A percentile compares a stretch with the other conserved stretches of the same genome.
Evolutionary conservation across 23 red algal species (phyloP).

Genomic region (Gracilaria caudata): DNA sequence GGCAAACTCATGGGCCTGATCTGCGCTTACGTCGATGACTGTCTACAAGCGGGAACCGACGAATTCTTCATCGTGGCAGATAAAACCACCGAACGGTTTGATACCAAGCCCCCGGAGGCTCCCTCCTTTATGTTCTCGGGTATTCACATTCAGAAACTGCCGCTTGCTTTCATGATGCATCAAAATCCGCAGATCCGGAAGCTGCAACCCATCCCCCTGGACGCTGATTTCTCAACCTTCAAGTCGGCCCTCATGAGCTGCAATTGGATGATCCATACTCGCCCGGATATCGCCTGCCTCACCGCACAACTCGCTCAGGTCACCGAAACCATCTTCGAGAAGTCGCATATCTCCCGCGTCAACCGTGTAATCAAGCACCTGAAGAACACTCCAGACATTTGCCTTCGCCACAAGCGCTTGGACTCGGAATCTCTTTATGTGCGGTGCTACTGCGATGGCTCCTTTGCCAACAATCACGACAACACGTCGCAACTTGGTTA

Average conservation of each 20-base stretch:
- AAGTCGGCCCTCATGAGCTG: neutral
- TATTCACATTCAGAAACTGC: neutral
- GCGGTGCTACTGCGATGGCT: neutral
- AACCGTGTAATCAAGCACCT: neutral
- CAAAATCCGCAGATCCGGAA: neutral
- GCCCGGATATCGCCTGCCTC: neutral
- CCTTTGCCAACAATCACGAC: conserved; percentile 12
- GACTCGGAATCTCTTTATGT: neutral
- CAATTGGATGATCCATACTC: neutral
- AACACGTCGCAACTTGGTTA: conserved; percentile 5
- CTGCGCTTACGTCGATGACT: neutral
- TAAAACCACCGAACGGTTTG: neutral
- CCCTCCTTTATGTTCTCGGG: neutral
- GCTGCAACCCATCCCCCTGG: neutral
- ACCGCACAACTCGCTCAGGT: neutral
- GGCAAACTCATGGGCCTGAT: neutral
- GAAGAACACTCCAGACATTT: neutral
- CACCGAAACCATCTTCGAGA: neutral
- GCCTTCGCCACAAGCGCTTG: neutral
- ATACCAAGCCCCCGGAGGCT: neutral
- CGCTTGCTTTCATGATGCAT: neutral
- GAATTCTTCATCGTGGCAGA: neutral
- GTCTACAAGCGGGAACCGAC: neutral
- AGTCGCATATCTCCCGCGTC: neutral
- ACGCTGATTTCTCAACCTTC: neutral